Base-by-base conservation (phyloP, 2,329 filamentous ascomycete genomes). In the Xylaria sp. region DNA sequence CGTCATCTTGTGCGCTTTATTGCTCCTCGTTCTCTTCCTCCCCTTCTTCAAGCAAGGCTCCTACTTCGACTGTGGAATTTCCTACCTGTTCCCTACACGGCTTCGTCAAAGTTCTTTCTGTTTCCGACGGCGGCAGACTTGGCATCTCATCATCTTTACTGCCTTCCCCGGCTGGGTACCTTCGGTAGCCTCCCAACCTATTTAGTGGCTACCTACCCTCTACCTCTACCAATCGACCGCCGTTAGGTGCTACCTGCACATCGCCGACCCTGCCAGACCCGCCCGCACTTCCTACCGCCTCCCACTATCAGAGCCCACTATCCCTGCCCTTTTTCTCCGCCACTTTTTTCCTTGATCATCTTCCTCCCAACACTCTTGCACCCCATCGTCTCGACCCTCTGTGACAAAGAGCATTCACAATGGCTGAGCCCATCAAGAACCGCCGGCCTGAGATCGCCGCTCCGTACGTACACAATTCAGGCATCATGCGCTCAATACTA, bases 351-450 rank as follows among this genome's bases (percentile, higher is more conserved):
- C 67, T 70, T 69, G 61, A 55, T 53, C 59, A 66, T 73, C 62
- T 70, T 65, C 54, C 36, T 57, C 59, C 56, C 59, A 67, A 72
- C 71, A 69, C 61, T 66, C 58, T 65, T 65, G 65, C 70, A 72
- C 71, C 63, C 66, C 66, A 39, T 61, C 62, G 63, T 73, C 70
- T 71, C 58, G 56, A 63, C 44, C 67, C 65, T 61, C 64, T 27
- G 59, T 65, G 58, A 61, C 58, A 67, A 63, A 73, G 76, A 76
- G 74, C 64, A 73, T 73, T 78, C 79, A 81, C 74, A 74, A 88
- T 89, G 86, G 86, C 86, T 75, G 86, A 89, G 79, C 86, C 87
- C 70, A 89, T 89, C 78, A 86, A 86, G 81, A 87, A 87, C 80
- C 88, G 88, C 80, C 85, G 87, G 74, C 81, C 84, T 67, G 86